These are phyloP conservation scores for Nothophaeocryptopus gaeumannii DNA, from an alignment of 2,329 filamentous ascomycete genomes.

Conservation along the genomic window DNA sequence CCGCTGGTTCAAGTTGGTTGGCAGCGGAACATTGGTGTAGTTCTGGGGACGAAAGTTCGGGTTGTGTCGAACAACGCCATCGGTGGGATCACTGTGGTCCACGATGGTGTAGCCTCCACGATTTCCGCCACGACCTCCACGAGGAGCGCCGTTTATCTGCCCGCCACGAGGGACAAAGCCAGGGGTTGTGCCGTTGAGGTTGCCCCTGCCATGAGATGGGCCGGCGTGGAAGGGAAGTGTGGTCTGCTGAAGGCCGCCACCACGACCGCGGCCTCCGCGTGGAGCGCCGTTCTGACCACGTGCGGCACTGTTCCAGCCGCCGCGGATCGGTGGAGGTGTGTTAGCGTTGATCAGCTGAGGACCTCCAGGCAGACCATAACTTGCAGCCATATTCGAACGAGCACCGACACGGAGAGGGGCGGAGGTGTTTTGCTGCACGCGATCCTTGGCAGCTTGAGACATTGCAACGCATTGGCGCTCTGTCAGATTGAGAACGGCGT, in stretches of 20 bases:
- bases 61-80: constrained; percentile 55
- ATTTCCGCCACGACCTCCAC: constrained; percentile 32
- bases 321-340: constrained; percentile 56
- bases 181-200: constrained; percentile 26
- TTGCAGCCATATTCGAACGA: constrained; percentile 36
- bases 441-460: constrained; percentile 36
- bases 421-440: constrained; percentile 26
- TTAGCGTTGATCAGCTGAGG: constrained; percentile 59
- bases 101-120: constrained; percentile 45
- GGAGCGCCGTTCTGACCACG: constrained; percentile 42
- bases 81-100: constrained; percentile 51
- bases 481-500: constrained; percentile 84
- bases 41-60: constrained; percentile 55
- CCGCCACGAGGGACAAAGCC: constrained; percentile 28
- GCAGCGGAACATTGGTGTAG: constrained; percentile 57
- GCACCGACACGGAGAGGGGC: constrained; percentile 26
- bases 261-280: constrained; percentile 35
- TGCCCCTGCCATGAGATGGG: constrained; percentile 41
- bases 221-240: constrained; percentile 40
- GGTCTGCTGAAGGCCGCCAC: constrained; percentile 39
- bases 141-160: background rate
- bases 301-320: constrained; percentile 59
- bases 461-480: constrained; percentile 74
- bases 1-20: constrained; percentile 52
- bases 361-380: constrained; percentile 58